These are phyloP conservation scores for Podila clonocystis DNA, from an alignment of 192 early-diverging fungal species.

Conservation along the genomic window DNA sequence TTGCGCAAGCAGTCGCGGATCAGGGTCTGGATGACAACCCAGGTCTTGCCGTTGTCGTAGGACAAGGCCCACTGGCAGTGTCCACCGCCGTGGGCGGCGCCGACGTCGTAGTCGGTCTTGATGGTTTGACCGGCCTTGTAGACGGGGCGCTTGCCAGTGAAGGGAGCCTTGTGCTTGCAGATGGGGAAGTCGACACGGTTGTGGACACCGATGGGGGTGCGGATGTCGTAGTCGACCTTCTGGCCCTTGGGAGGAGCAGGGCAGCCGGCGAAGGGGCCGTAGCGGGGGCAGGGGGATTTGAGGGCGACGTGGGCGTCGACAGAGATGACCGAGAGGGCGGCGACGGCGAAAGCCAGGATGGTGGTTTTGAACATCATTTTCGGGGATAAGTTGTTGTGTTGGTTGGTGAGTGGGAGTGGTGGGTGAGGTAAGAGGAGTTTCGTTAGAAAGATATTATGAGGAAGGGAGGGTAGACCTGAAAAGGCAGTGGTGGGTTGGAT, in stretches of 20 bases:
- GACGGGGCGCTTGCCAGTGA: conserved; percentile 32
- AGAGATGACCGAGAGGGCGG: conserved; percentile 26
- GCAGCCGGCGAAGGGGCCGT: conserved; percentile 49
- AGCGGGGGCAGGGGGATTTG: conserved; percentile 57
- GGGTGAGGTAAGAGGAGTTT: not conserved
- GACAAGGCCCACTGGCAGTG: conserved; percentile 79
- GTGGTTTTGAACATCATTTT: conserved; percentile 30
- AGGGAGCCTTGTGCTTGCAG: conserved; percentile 60
- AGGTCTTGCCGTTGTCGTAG: conserved; percentile 71
- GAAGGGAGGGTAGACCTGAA: not conserved
- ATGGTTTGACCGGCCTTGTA: conserved; percentile 63
- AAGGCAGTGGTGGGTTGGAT: not conserved
- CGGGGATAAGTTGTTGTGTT: not conserved
- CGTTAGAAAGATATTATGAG: not conserved
- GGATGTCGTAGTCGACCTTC: conserved; percentile 58
- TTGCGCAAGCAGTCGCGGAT: conserved; percentile 57
- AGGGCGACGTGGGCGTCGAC: conserved; percentile 57
- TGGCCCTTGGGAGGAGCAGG: conserved; percentile 56
- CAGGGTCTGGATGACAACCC: conserved; percentile 70
- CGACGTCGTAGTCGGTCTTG: conserved; percentile 61
- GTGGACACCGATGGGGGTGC: conserved; percentile 51
- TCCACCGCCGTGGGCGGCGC: conserved; percentile 70
- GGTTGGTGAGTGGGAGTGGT: not conserved
- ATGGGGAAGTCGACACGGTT: conserved; percentile 38
- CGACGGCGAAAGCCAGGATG: conserved; percentile 24